A percentile compares a stretch with the other conserved stretches of the same genome.
Evolutionary conservation across 1,139 yeast species (phyloP).

Genomic region (Pichia sp.): DNA sequence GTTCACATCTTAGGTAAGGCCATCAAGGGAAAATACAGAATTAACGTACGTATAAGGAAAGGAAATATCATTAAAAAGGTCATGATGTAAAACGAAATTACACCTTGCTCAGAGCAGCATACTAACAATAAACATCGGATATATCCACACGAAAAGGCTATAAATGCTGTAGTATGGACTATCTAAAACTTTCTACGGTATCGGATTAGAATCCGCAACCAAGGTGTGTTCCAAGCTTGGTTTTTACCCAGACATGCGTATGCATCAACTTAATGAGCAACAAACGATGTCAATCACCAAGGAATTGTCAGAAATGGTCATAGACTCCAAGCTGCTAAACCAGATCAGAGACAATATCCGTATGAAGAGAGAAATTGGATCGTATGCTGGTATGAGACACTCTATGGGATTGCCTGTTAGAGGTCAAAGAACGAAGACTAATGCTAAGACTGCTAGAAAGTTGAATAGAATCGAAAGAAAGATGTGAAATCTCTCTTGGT

Average conservation of each 20-base stretch:
- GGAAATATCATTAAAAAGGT: too few species aligned
- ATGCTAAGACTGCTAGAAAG: constrained; percentile 82
- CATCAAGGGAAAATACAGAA: constrained; percentile 45
- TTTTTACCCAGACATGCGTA: constrained; percentile 86
- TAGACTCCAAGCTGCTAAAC: constrained; percentile 81
- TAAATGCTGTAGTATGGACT: constrained; percentile 50
- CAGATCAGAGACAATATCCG: constrained; percentile 73
- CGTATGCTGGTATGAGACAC: constrained; percentile 87
- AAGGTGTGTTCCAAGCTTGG: constrained; percentile 82
- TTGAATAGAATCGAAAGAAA: constrained; percentile 69
- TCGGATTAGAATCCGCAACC: constrained; percentile 71
- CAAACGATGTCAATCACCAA: constrained; percentile 82
- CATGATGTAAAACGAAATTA: too few species aligned
- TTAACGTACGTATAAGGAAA: constrained; percentile 32
- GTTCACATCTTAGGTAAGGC: constrained; percentile 72
- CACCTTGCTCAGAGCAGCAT: too few species aligned
- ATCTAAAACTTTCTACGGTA: constrained; percentile 76
- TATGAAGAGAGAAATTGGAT: constrained; percentile 74
- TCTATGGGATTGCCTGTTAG: constrained; percentile 83
- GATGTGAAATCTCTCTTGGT: constrained; percentile 11
- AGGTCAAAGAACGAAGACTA: constrained; percentile 90
- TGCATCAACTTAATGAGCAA: constrained; percentile 87
- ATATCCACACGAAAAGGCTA: too few species aligned
- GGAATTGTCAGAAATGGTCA: constrained; percentile 74
- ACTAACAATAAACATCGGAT: too few species aligned